Conservation (phyloP, 1,284 basidiomycete genomes). For the Puccinia triticina region DNA sequence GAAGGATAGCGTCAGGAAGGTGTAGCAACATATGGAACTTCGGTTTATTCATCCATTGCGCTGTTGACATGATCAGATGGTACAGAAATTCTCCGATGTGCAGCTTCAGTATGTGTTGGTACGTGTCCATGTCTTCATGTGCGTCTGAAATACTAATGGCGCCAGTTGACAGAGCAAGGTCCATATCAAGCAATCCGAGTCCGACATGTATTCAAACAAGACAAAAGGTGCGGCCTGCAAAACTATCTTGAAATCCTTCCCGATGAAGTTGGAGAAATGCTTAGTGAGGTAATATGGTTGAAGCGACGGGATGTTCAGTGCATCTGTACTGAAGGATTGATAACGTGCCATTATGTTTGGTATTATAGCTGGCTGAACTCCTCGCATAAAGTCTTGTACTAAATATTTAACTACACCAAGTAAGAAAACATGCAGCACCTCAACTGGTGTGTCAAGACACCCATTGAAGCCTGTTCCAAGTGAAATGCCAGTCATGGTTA, state of each 20-base stretch:
- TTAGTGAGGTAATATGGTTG: background rate
- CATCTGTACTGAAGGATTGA: background rate
- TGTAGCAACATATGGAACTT: constrained; percentile 60
- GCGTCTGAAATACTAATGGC: background rate
- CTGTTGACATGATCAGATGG: background rate
- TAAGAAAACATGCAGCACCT: constrained; percentile 4
- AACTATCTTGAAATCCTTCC: background rate
- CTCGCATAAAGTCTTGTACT: background rate
- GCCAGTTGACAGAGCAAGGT: background rate
- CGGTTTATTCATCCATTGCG: constrained; percentile 62
- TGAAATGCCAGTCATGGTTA: too few relatives aligned
- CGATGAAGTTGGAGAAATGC: background rate
- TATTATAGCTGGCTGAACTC: too few relatives aligned
- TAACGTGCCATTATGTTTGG: background rate
- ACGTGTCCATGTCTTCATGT: background rate
- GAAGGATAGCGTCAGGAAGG: constrained; percentile 53
- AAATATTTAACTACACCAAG: constrained; percentile 1
- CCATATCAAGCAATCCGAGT: background rate
- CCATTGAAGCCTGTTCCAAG: background rate
- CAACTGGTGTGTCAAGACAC: background rate
- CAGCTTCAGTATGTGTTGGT: background rate
- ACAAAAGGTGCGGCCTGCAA: background rate
- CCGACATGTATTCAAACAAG: background rate
- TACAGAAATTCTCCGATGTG: background rate
- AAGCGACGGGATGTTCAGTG: background rate